Conservation (phyloP, 257 asterid genomes). For the Cynanchum wilfordii region DNA sequence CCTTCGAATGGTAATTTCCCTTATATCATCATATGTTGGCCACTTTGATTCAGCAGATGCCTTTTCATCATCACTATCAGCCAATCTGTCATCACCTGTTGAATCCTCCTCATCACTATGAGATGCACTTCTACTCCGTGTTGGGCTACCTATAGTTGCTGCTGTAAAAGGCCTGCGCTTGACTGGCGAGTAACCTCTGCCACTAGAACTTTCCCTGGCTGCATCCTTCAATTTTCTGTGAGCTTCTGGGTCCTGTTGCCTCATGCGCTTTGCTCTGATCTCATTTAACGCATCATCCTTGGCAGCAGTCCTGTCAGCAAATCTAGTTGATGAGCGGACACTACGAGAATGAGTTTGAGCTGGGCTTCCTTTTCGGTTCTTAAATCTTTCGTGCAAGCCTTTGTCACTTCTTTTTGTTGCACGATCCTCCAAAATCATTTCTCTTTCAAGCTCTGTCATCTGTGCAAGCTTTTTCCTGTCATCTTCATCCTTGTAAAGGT, state of each 20-base stretch:
- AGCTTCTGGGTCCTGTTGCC: constrained; percentile 43
- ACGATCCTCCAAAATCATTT: constrained; percentile 79
- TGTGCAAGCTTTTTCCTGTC: constrained; percentile 82
- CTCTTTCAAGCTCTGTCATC: constrained; percentile 86
- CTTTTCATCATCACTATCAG: constrained; percentile 87
- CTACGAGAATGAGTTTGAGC: constrained; percentile 66
- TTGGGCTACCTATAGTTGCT: constrained; percentile 61
- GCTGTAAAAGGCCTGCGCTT: constrained; percentile 70
- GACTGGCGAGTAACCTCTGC: constrained; percentile 68
- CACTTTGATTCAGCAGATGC: constrained; percentile 54
- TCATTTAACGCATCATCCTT: constrained; percentile 57
- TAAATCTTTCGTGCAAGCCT: constrained; percentile 61
- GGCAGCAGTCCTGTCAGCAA: constrained; percentile 81
- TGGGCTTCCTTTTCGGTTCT: constrained; percentile 60
- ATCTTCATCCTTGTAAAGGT: constrained; percentile 81
- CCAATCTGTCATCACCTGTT: constrained; percentile 81
- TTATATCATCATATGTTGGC: constrained; percentile 78
- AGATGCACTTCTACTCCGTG: constrained; percentile 69
- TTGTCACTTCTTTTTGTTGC: constrained; percentile 84
- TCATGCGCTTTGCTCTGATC: constrained; percentile 60
- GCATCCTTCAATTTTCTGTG: constrained; percentile 50
- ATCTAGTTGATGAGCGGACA: constrained; percentile 60
- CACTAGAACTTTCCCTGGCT: constrained; percentile 57
- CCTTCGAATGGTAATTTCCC: constrained; percentile 78
- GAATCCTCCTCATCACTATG: constrained; percentile 77